Percentiles rank a stretch among this genome's conserved stretches.
phyloP scores from a whole-genome alignment of 768 basidiomycete species.

The Boletus sp. region DNA sequence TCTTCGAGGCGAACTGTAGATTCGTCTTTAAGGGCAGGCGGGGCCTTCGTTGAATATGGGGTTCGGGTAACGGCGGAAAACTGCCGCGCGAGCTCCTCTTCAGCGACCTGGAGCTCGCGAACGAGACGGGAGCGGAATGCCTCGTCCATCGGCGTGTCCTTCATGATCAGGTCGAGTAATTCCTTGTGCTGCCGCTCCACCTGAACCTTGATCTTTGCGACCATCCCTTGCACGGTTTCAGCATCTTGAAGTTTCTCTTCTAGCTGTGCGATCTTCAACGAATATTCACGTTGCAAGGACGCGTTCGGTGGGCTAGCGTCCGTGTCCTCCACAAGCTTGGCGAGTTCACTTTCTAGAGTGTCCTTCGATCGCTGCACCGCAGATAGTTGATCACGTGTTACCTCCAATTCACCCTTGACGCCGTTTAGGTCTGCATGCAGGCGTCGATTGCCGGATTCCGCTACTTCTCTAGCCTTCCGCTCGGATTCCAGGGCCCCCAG shows the following conservation, averaged over 20 bases:
- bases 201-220: slow-evolving; percentile 55
- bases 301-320: slow-evolving; percentile 53
- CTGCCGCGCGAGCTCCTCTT: slow-evolving; percentile 38
- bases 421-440: slow-evolving; percentile 61
- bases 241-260: slow-evolving; percentile 61
- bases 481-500: slow-evolving; percentile 65
- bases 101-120: slow-evolving; percentile 59
- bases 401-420: slow-evolving; percentile 53
- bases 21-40: slow-evolving; percentile 37
- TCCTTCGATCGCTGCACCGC: slow-evolving; percentile 61
- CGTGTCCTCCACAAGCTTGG: slow-evolving; percentile 60
- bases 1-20: slow-evolving; percentile 54
- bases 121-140: slow-evolving; percentile 61
- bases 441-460: slow-evolving; percentile 60
- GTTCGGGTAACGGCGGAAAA: slow-evolving; percentile 33
- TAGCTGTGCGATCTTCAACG: slow-evolving; percentile 57
- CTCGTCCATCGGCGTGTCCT: slow-evolving; percentile 54
- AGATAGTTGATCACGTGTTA: slow-evolving; percentile 52
- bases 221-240: slow-evolving; percentile 47
- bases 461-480: slow-evolving; percentile 59
- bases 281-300: slow-evolving; percentile 63
- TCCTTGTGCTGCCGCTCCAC: slow-evolving; percentile 72
- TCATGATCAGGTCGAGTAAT: slow-evolving; percentile 62
- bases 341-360: slow-evolving; percentile 64
- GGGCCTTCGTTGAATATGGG: slow-evolving; percentile 45